These are phyloP conservation scores for Recurvomyces mirabilis DNA, from an alignment of 495 filamentous ascomycete genomes.

Conservation along the genomic window DNA sequence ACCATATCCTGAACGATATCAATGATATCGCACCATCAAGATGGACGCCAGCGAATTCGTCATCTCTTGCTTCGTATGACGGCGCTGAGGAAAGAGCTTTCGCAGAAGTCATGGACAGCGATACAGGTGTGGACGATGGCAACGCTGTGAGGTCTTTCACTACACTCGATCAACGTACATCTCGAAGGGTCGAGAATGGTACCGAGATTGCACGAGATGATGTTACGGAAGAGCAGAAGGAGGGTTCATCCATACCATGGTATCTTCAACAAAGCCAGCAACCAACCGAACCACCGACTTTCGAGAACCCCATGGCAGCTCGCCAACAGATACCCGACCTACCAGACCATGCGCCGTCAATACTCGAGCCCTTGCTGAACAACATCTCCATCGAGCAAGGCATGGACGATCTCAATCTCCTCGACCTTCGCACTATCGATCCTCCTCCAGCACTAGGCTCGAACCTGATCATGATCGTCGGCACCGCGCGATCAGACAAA, in stretches of 20 bases:
- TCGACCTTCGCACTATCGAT: conserved; percentile 75
- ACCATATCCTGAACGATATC: conserved; percentile 9
- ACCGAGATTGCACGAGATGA: too few species aligned
- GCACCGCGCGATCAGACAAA: conserved; percentile 84
- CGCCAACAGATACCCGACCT: conserved; percentile 62
- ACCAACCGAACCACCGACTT: conserved; percentile 23
- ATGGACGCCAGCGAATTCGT: neutral
- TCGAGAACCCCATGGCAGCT: conserved; percentile 42
- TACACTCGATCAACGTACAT: too few species aligned
- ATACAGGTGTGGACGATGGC: too few species aligned
- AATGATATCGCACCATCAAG: conserved; percentile 4
- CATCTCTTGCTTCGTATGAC: too few species aligned
- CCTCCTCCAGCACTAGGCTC: conserved; percentile 78
- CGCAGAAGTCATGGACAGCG: too few species aligned
- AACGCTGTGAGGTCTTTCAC: too few species aligned
- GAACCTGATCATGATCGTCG: conserved; percentile 82
- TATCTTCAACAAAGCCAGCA: conserved; percentile 63
- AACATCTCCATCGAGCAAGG: conserved; percentile 72
- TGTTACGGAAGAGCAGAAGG: too few species aligned
- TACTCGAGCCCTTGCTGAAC: conserved; percentile 62
- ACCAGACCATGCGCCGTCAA: conserved; percentile 58
- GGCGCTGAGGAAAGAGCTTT: too few species aligned
- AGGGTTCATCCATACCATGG: conserved; percentile 67
- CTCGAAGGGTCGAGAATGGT: too few species aligned
- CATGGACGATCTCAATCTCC: conserved; percentile 60